phyloP scores from a whole-genome alignment of 2,329 filamentous ascomycete species.

The Microascus cirrosus region DNA sequence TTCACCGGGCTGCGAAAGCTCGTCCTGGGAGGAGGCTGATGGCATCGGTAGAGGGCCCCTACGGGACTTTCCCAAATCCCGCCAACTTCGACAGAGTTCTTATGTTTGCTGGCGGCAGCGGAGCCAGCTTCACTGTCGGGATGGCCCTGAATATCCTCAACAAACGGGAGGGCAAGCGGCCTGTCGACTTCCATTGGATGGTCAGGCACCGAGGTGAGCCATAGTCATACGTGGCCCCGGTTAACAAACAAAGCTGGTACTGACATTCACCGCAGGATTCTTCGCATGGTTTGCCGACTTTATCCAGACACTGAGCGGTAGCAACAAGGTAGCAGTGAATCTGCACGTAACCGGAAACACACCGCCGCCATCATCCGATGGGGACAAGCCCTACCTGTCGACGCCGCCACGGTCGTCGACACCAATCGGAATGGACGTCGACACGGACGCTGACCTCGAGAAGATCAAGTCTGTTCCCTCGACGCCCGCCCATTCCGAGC shows the following conservation, averaged over 20 bases:
- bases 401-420: constrained; percentile 7
- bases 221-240: neutral
- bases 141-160: constrained; percentile 17
- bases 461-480: constrained; percentile 9
- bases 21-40: constrained; percentile 36
- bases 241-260: constrained; percentile 1
- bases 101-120: constrained; percentile 50
- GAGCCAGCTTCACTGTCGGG: constrained; percentile 43
- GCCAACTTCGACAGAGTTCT: constrained; percentile 42
- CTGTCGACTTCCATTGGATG: constrained; percentile 27
- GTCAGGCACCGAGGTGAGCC: constrained; percentile 23
- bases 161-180: constrained; percentile 4
- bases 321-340: constrained; percentile 17
- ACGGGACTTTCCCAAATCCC: constrained; percentile 43
- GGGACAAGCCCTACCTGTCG: neutral
- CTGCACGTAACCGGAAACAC: constrained; percentile 22
- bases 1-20: constrained; percentile 37
- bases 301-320: constrained; percentile 17
- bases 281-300: constrained; percentile 25
- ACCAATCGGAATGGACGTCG: neutral
- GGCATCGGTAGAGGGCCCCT: constrained; percentile 46
- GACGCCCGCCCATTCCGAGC: constrained; percentile 3
- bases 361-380: constrained; percentile 1
- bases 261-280: constrained; percentile 14
- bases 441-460: neutral